Evolutionary conservation across 768 basidiomycete species (phyloP).

Genomic region (Suillus weaverae): DNA sequence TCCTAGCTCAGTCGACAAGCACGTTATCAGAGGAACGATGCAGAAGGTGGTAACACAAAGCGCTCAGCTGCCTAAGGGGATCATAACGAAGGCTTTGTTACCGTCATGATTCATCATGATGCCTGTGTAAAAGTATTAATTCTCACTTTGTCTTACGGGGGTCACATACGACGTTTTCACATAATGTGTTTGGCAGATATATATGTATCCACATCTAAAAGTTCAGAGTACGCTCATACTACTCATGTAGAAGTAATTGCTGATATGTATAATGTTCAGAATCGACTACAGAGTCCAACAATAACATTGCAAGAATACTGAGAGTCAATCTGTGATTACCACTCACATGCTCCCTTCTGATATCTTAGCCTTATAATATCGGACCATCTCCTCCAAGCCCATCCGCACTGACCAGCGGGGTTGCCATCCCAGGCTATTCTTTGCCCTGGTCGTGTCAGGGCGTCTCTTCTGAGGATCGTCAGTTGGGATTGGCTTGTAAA

Average conservation of each 20-base stretch:
- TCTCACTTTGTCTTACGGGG: constrained; percentile 11
- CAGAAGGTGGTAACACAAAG: constrained; percentile 45
- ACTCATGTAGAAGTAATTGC: constrained; percentile 18
- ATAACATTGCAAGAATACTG: background rate
- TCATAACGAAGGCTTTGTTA: constrained; percentile 16
- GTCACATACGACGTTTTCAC: background rate
- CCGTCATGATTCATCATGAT: constrained; percentile 5
- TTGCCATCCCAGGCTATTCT: constrained; percentile 83
- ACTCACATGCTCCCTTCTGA: constrained; percentile 73
- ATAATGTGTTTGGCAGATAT: constrained; percentile 1
- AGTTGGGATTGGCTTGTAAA: constrained; percentile 79
- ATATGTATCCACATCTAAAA: constrained; percentile 15
- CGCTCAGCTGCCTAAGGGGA: constrained; percentile 12
- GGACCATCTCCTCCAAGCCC: constrained; percentile 93
- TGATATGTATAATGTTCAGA: constrained; percentile 1
- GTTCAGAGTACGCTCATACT: constrained; percentile 11
- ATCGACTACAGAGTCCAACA: background rate
- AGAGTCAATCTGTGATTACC: background rate
- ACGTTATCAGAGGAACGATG: constrained; percentile 55
- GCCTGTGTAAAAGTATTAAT: constrained; percentile 17
- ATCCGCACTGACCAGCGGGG: constrained; percentile 91
- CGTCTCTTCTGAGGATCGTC: constrained; percentile 95
- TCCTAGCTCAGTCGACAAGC: constrained; percentile 45
- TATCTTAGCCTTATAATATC: constrained; percentile 91
- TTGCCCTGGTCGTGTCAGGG: constrained; percentile 91